Conservation (phyloP, 345 rosid species). For the Acer saccharum region DNA sequence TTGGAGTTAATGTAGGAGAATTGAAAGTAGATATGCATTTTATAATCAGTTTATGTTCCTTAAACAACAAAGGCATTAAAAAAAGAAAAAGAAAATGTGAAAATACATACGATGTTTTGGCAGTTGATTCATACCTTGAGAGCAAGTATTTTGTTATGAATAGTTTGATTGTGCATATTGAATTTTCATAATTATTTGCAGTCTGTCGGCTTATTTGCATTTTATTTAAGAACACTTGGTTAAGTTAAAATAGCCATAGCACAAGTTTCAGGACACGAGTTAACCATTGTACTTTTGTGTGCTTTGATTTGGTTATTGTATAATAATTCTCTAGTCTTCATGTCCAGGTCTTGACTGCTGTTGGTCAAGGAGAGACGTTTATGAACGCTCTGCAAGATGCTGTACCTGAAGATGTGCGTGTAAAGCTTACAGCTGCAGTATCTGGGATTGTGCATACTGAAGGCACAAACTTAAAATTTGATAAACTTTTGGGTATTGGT, state of each 20-base stretch:
- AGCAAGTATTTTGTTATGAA: not conserved
- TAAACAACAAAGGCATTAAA: not conserved
- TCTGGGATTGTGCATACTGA: constrained; percentile 63
- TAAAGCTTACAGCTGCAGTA: constrained; percentile 65
- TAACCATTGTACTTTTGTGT: not conserved
- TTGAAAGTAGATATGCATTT: not conserved
- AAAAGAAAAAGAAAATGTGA: not conserved
- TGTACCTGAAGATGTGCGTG: constrained; percentile 94
- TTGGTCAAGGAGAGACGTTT: constrained; percentile 83
- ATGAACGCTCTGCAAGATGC: constrained; percentile 87
- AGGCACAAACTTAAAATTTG: constrained; percentile 50
- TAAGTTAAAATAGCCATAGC: constrained; percentile 3
- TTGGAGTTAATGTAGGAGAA: not conserved
- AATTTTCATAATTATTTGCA: not conserved
- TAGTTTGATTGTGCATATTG: not conserved
- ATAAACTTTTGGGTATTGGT: constrained; percentile 39
- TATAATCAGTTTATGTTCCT: not conserved
- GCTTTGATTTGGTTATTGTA: constrained; percentile 19
- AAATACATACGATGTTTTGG: not conserved
- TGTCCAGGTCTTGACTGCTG: constrained; percentile 85
- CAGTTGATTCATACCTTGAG: not conserved
- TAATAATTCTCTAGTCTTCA: constrained; percentile 26
- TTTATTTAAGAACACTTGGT: not conserved
- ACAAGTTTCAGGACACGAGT: constrained; percentile 1
- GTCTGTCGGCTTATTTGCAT: not conserved